Conservation (phyloP, 768 basidiomycete genomes). For the Tylopilus plumbeoviolaceoides region DNA sequence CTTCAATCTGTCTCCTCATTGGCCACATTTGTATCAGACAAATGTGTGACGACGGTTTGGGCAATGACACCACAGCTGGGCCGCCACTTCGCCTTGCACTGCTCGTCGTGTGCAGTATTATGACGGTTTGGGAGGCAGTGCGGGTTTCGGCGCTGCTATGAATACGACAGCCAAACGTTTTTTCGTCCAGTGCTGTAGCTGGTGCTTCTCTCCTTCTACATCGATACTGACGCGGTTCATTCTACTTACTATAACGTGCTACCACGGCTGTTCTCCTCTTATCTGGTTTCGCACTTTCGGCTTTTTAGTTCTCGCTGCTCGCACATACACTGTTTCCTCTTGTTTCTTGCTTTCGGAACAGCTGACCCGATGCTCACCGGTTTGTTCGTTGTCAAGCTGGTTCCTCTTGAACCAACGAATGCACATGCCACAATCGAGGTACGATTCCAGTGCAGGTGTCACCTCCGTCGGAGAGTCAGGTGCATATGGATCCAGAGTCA, state of each 20-base stretch:
- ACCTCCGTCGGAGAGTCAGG: slow-evolving; percentile 25
- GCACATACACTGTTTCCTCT: slow-evolving; percentile 67
- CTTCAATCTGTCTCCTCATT: slow-evolving; percentile 54
- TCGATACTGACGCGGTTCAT: not conserved
- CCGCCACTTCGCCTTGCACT: slow-evolving; percentile 41
- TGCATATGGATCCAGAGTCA: slow-evolving; percentile 6
- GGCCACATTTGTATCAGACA: slow-evolving; percentile 75
- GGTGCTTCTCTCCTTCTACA: slow-evolving; percentile 21
- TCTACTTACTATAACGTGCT: slow-evolving; percentile 53
- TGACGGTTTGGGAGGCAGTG: slow-evolving; percentile 80
- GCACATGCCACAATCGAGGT: slow-evolving; percentile 7
- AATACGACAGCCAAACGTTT: slow-evolving; percentile 85
- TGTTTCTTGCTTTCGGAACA: slow-evolving; percentile 74
- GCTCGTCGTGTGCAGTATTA: slow-evolving; percentile 59
- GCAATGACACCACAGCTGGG: slow-evolving; percentile 34
- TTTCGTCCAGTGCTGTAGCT: slow-evolving; percentile 61
- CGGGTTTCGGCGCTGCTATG: slow-evolving; percentile 60
- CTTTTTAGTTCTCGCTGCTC: slow-evolving; percentile 82
- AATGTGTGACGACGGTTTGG: slow-evolving; percentile 57
- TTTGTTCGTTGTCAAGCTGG: slow-evolving; percentile 62
- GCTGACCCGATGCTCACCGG: slow-evolving; percentile 78
- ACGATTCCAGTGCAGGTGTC: slow-evolving; percentile 12
- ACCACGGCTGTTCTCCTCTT: slow-evolving; percentile 74
- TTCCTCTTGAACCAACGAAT: slow-evolving; percentile 51
- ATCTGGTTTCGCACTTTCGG: slow-evolving; percentile 89